These are phyloP conservation scores for Fusarium dimerum DNA, from an alignment of 2,329 filamentous ascomycete species.

Conservation along the genomic window DNA sequence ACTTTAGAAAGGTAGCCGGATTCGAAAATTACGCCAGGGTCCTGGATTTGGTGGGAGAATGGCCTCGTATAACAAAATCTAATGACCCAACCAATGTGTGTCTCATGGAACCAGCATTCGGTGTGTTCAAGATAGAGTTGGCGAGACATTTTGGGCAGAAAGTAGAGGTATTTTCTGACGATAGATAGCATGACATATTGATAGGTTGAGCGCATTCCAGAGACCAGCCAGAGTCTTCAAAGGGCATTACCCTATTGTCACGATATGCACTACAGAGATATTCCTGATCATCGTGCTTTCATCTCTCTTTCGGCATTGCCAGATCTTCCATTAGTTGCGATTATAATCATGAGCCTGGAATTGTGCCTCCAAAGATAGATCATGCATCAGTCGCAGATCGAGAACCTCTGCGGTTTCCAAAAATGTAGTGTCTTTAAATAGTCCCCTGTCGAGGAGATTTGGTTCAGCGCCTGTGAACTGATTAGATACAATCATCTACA, in stretches of 20 bases:
- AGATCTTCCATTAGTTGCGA: conserved; percentile 62
- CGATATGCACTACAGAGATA: conserved; percentile 77
- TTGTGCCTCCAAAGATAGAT: conserved; percentile 49
- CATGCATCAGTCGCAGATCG: conserved; percentile 71
- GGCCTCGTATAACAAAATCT: conserved; percentile 67
- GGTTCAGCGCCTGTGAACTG: conserved; percentile 83
- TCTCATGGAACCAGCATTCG: conserved; percentile 62
- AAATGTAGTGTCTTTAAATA: conserved; percentile 64
- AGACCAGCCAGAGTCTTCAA: conserved; percentile 66
- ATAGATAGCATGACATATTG: conserved; percentile 58
- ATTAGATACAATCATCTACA: conserved; percentile 68
- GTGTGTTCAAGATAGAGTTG: conserved; percentile 56
- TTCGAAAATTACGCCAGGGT: conserved; percentile 72
- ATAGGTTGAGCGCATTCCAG: conserved; percentile 48
- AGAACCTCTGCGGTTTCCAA: conserved; percentile 64
- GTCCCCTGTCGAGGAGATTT: conserved; percentile 69
- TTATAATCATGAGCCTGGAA: conserved; percentile 56
- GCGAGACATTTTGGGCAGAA: conserved; percentile 61
- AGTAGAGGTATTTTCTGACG: conserved; percentile 65
- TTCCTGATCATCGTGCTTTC: conserved; percentile 80
- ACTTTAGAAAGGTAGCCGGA: conserved; percentile 82
- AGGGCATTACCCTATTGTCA: conserved; percentile 76
- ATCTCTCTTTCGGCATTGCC: conserved; percentile 66
- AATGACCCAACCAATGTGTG: conserved; percentile 80
- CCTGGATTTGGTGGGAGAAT: conserved; percentile 79